Evolutionary conservation across 148 eudicot genomes (phyloP), one percentile per base, ranked within the genome.

Genomic region (Nepenthes mirabilis): DNA sequence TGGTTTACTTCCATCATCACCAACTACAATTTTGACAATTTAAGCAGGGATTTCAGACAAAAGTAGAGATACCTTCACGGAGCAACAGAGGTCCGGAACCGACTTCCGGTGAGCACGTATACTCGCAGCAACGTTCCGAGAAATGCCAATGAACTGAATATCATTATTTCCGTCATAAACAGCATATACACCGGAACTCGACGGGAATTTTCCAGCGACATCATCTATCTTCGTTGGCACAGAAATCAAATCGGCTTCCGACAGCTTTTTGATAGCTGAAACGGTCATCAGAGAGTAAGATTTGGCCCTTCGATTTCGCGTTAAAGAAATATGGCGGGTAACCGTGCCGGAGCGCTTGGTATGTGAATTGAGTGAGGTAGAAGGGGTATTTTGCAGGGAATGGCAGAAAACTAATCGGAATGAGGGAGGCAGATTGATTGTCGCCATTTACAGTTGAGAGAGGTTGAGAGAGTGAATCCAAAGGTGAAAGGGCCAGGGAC

Each of bases 131-230:
- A 93, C 74, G 65, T 86, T 88, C 6, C 82, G 62, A 1, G 98
- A 82, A 49, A 93, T 74, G 5, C 98, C 98, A n/a, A 93, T 75
- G 63, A 93, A 93, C 79, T 93, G 96, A 36, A 93, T 76, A 14
- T 73, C 86, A 14, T 69, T 75, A 13, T 60, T 69, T 11, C 68
- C 47, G 59, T 86, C 89, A 59, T 75, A 93, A 1, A 88, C 78
- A 1, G 95, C 95, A 56, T 93, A 93, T 33, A 88, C 91, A 9
- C 96, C 98, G 43, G 85, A 54, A 34, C 65, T 80, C 6, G 86
- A 50, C 6, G 86, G 47, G 23, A 91, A 51, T 1, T 12, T 55
- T n/a, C 58, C 79, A 53, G 73, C 14, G 14, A 67, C 3, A 40
- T 52, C 75, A 34, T 70, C 87, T 9, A 61, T 6, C 34, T 71